phyloP scores from a whole-genome alignment of 352 stramenopile genomes.

The Globisporangium barbulae region DNA sequence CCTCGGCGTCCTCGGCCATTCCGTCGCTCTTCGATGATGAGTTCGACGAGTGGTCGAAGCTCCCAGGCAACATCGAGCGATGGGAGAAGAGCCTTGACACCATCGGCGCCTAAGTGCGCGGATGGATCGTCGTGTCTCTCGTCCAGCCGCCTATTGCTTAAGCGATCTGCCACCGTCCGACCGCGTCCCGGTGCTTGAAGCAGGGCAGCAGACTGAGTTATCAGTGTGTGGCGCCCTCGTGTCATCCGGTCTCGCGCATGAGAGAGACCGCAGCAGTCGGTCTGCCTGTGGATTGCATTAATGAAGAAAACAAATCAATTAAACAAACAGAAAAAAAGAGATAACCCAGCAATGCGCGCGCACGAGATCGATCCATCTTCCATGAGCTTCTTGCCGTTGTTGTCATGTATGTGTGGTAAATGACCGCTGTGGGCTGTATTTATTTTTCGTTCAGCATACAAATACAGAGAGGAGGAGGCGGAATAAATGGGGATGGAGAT shows the following conservation, averaged over 20 bases:
- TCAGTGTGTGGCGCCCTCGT: not conserved
- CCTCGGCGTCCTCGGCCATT: slow-evolving; percentile 53
- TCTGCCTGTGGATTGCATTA: slow-evolving; percentile 11
- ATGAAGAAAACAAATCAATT: slow-evolving; percentile 15
- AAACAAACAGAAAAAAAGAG: slow-evolving; percentile 9
- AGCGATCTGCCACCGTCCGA: not conserved
- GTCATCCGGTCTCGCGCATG: not conserved
- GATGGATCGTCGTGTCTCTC: slow-evolving; percentile 1
- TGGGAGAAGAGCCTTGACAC: slow-evolving; percentile 89
- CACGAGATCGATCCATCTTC: not conserved
- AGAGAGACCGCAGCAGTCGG: slow-evolving; percentile 1
- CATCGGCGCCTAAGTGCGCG: slow-evolving; percentile 62
- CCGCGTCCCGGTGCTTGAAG: not conserved
- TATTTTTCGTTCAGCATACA: slow-evolving; percentile 17
- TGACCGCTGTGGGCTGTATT: not conserved
- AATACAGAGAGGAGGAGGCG: slow-evolving; percentile 4
- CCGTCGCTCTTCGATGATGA: slow-evolving; percentile 83
- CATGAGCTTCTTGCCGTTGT: not conserved
- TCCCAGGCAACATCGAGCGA: slow-evolving; percentile 79
- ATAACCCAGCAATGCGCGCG: not conserved
- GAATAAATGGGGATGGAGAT: slow-evolving; percentile 5
- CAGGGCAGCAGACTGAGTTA: not conserved
- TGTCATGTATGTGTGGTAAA: slow-evolving; percentile 6
- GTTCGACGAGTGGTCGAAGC: slow-evolving; percentile 85
- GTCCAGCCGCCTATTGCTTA: slow-evolving; percentile 11